Evolutionary conservation across 306 rosid species (phyloP).

Genomic region (Purshia tridentata): DNA sequence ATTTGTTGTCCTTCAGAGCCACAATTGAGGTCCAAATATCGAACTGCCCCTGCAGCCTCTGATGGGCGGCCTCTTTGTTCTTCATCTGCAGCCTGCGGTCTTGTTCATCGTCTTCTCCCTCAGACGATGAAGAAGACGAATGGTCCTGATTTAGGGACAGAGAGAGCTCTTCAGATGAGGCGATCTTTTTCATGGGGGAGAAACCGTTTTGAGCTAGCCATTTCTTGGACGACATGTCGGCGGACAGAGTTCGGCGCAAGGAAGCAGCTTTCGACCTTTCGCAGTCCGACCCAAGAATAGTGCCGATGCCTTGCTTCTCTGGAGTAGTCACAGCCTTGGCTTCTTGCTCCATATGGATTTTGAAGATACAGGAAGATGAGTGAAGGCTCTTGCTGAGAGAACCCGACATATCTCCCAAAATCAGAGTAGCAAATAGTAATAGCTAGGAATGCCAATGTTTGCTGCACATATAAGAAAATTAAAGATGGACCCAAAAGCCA

Average conservation of each 20-base stretch:
- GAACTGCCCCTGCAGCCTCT: conserved; percentile 22
- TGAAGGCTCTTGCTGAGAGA: conserved; percentile 31
- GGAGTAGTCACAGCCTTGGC: background rate
- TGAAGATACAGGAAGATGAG: conserved; percentile 25
- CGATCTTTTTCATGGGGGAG: conserved; percentile 50
- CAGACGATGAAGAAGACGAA: conserved; percentile 31
- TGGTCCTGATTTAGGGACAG: conserved; percentile 14
- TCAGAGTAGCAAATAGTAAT: background rate
- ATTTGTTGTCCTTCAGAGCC: conserved; percentile 39
- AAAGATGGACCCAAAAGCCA: background rate
- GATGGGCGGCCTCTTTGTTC: conserved; percentile 23
- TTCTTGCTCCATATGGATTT: conserved; percentile 20
- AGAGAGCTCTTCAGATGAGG: conserved; percentile 49
- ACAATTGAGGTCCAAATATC: conserved; percentile 63
- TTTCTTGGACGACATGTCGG: conserved; percentile 85
- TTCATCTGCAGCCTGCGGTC: conserved; percentile 25
- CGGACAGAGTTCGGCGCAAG: conserved; percentile 74
- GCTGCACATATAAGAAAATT: conserved; percentile 39
- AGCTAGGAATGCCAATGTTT: background rate
- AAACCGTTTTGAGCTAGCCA: conserved; percentile 61
- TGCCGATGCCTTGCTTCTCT: conserved; percentile 63
- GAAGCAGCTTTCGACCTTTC: conserved; percentile 45
- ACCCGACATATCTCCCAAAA: conserved; percentile 32
- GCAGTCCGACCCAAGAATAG: conserved; percentile 52
- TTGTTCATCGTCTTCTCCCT: conserved; percentile 29